Base-by-base conservation (phyloP, 2,329 filamentous ascomycete genomes). In the Grosmannia clavigera region DNA sequence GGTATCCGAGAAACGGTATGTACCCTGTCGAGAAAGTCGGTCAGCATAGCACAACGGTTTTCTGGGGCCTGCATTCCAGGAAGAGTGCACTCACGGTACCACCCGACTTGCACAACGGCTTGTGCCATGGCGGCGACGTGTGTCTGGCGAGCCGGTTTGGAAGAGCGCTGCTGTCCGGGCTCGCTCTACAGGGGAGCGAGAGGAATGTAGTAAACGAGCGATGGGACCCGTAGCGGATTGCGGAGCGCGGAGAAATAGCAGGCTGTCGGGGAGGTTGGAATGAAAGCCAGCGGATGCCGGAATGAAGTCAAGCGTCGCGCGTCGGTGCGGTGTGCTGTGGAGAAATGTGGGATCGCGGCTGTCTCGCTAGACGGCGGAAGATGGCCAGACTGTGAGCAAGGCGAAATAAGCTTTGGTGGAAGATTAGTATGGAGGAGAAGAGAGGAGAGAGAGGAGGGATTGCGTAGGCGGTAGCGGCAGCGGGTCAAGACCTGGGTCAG, bases 1-100 rank as follows among this genome's bases (percentile, higher is more conserved):
- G 85, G 69, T 87, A 87, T 66, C 85, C 85, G 61, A 87, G 78
- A 70, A 87, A 87, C 66, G 85, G 85, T 71, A 87, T 75, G 67
- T 81, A 83, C 69, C 83, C 84, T 85, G 63, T 16, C 1, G 2
- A n/a, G 40, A 40, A 14, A 14, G 12, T 14, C 2, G 38, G 12
- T 53, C 6, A 51, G 46, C 29, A 46, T 9, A 35, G 12, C n/a
- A 40, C 38, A 14, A 33, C n/a, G 5, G 27, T 2, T 16, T 11
- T n/a, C 22, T 19, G 14, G 38, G 5, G 27, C 12, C 14, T 40
- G 38, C 38, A 27, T 19, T 14, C 22, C 35, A 52, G 46, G 19
- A 5, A 31, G 1, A n/a, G 10, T 22, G 10, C 7, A 77, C 76
- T 68, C 68, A 79, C 76, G 73, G 67, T 77, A 75, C 77, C 77